Evolutionary conservation across 1,284 basidiomycete species (phyloP).

Genomic region (Thecaphora thlaspeos): DNA sequence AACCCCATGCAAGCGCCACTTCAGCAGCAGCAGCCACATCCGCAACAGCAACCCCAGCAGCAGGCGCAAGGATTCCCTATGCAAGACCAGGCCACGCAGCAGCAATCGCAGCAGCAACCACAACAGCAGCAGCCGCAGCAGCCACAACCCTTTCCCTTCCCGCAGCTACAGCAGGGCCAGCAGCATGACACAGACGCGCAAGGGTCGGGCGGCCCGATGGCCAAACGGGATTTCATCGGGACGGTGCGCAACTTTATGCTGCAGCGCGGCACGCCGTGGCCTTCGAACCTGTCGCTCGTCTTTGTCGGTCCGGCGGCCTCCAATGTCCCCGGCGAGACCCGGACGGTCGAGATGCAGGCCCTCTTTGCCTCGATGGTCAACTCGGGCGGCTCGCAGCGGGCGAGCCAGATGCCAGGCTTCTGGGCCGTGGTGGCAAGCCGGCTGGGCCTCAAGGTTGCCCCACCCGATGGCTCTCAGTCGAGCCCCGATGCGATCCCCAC

Average conservation of each 20-base stretch:
- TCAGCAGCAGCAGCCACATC: slow-evolving; percentile 4
- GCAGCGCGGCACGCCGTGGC: slow-evolving; percentile 41
- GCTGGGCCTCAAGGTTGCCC: slow-evolving; percentile 43
- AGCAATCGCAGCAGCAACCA: slow-evolving; percentile 14
- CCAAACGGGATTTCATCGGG: slow-evolving; percentile 42
- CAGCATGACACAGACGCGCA: not conserved
- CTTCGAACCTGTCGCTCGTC: slow-evolving; percentile 28
- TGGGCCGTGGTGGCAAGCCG: slow-evolving; percentile 49
- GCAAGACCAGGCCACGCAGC: slow-evolving; percentile 16
- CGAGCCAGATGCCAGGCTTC: slow-evolving; percentile 36
- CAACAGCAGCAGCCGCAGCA: slow-evolving; percentile 20
- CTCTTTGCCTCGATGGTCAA: slow-evolving; percentile 46
- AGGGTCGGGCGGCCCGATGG: not conserved
- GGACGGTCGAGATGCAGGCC: slow-evolving; percentile 42
- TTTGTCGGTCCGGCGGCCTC: slow-evolving; percentile 45
- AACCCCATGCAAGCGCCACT: slow-evolving; percentile 16
- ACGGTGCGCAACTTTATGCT: slow-evolving; percentile 47
- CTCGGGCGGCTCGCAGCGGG: slow-evolving; percentile 42
- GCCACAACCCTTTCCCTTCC: slow-evolving; percentile 4
- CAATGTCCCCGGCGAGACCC: slow-evolving; percentile 36
- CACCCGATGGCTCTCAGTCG: slow-evolving; percentile 24
- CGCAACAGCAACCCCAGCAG: slow-evolving; percentile 10
- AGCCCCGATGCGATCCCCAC: slow-evolving; percentile 33
- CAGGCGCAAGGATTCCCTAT: slow-evolving; percentile 11
- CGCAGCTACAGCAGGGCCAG: not conserved